Percentiles rank a stretch among this genome's conserved stretches.
phyloP scores from a whole-genome alignment of 495 filamentous ascomycete genomes.

The Daldinia decipiens region DNA sequence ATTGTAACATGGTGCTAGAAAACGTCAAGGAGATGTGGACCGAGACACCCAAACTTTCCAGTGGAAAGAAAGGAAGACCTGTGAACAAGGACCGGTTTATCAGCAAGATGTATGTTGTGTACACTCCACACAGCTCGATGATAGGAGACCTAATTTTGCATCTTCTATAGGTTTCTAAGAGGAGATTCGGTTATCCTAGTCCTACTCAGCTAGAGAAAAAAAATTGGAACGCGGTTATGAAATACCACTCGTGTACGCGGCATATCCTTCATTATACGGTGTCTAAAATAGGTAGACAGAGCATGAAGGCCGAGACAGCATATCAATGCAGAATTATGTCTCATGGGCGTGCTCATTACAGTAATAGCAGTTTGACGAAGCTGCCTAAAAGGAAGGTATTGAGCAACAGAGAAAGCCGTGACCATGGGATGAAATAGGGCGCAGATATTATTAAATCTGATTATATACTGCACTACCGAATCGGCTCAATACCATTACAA shows the following conservation, averaged over 20 bases:
- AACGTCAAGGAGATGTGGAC: constrained; percentile 99
- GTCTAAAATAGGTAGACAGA: constrained; percentile 15
- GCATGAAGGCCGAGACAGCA: constrained; percentile 17
- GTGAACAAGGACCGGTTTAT: constrained; percentile 99
- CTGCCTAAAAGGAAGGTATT: constrained; percentile 15
- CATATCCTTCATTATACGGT: constrained; percentile 13
- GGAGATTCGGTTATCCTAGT: constrained; percentile 96
- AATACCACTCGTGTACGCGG: constrained; percentile 1
- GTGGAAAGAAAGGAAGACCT: constrained; percentile 84
- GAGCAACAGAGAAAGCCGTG: constrained; percentile 18
- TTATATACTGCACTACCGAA: constrained; percentile 13
- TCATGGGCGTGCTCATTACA: constrained; percentile 14
- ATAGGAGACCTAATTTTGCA: constrained; percentile 16
- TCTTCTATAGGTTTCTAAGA: constrained; percentile 78
- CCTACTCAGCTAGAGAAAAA: constrained; percentile 72
- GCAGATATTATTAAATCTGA: constrained; percentile 36
- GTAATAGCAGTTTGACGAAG: constrained; percentile 12
- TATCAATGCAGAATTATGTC: constrained; percentile 16
- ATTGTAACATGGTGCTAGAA: constrained; percentile 92
- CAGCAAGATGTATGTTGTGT: constrained; percentile 85
- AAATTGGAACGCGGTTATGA: background rate
- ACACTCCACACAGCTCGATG: background rate
- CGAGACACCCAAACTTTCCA: constrained; percentile 80
- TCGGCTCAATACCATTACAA: constrained; percentile 22
- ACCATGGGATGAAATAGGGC: constrained; percentile 24